These are phyloP conservation scores for Atkinsonella hypoxylon DNA, from an alignment of 2,329 filamentous ascomycete species.

Conservation along the genomic window DNA sequence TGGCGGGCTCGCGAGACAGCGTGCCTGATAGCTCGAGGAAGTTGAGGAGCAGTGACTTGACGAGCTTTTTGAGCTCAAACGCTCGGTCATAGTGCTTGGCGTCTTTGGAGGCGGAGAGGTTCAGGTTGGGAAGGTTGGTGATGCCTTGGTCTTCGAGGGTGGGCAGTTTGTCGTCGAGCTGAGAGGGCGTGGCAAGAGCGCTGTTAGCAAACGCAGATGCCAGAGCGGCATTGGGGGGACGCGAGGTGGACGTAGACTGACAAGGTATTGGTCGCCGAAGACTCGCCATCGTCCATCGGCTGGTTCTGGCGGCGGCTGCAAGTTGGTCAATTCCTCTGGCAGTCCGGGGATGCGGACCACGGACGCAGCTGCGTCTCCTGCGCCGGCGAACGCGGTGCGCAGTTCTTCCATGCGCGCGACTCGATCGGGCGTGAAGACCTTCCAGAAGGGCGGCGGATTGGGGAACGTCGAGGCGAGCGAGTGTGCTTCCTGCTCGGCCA, in stretches of 20 bases:
- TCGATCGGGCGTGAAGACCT: slow-evolving; percentile 71
- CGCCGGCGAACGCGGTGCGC: slow-evolving; percentile 26
- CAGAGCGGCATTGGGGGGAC: too few species aligned
- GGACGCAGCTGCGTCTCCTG: slow-evolving; percentile 12
- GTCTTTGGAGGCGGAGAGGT: slow-evolving; percentile 30
- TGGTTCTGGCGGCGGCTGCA: slow-evolving; percentile 73
- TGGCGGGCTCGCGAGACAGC: slow-evolving; percentile 16
- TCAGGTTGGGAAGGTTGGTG: slow-evolving; percentile 45
- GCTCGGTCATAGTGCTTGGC: slow-evolving; percentile 49
- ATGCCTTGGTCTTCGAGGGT: slow-evolving; percentile 60
- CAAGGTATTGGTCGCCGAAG: slow-evolving; percentile 57
- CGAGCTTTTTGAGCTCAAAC: slow-evolving; percentile 61
- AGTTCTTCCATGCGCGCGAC: slow-evolving; percentile 40
- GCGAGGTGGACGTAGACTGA: slow-evolving; percentile 18
- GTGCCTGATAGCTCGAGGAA: slow-evolving; percentile 71
- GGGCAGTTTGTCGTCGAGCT: slow-evolving; percentile 50
- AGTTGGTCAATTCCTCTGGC: slow-evolving; percentile 59
- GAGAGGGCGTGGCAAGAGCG: too few species aligned
- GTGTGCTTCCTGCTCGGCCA: slow-evolving; percentile 43
- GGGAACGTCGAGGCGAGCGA: slow-evolving; percentile 61
- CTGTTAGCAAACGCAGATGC: too few species aligned
- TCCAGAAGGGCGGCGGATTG: slow-evolving; percentile 81
- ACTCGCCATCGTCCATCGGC: slow-evolving; percentile 56
- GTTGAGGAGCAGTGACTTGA: slow-evolving; percentile 76
- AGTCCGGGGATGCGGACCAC: slow-evolving; percentile 33